Evolutionary conservation across 345 rosid genomes (phyloP), one percentile per base, ranked within the genome.

Genomic region (Salix koriyanagi): DNA sequence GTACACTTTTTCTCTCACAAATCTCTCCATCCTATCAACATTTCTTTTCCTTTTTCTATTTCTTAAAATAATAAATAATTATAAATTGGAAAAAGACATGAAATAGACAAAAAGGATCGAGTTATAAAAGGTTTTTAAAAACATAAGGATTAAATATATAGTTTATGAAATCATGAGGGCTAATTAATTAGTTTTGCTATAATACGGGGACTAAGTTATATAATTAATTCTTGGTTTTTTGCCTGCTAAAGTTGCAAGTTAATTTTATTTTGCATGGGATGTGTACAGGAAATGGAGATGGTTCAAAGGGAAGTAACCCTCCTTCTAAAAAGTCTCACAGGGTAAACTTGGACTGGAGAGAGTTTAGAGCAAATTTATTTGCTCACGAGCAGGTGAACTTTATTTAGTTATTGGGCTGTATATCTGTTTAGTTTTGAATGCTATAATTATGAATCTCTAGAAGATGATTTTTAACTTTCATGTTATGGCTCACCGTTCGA

Each of bases 291-390:
- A 88, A 89, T 77, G 90, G 85, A 34, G 90, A 89, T 79, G 87
- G 86, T 80, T 80, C 88, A 42, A 89, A 82, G 81, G 89, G 82
- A 70, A 89, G 85, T 64, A 86, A 87, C 72, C 81, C 89, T 56
- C 77, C 88, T 41, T 80, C 92, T 74, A 89, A 89, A 61, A 93
- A 90, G 79, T 80, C 93, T 16, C 79, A 80, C 46, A 82, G 72
- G 68, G 69, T 76, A 16, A 86, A 77, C 64, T 81, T 46, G 67
- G 96, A 95, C 76, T 95, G 99, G 98, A 90, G 99, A 88, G 96
- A 88, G 77, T 95, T 95, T 82, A 88, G 99, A 81, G 98, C 97
- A 34, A 89, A 82, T 83, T 82, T 95, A 73, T 87, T 88, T 84
- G 79, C 84, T 66, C 86, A 83, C 72, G 97, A 91, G 75, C 90